Conservation (phyloP, 352 stramenopile genomes). For the Phytophthora pisi region DNA sequence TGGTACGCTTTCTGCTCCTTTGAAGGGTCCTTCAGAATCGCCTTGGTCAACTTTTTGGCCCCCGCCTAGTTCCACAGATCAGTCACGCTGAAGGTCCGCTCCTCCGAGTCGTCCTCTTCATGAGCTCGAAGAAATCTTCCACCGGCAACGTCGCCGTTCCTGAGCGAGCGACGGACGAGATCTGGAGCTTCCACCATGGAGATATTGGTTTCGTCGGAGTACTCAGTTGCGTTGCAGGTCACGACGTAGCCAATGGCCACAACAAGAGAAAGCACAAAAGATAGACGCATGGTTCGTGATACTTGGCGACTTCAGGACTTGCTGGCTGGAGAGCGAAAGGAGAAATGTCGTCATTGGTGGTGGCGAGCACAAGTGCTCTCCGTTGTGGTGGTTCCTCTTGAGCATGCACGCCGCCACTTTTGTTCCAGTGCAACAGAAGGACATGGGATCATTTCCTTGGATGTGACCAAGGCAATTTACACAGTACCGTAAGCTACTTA, state of each 20-base stretch:
- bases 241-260: neutral
- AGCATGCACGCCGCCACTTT: no score
- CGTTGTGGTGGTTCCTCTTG: no score
- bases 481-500: no score
- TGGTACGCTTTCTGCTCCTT: neutral
- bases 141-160: neutral
- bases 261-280: neutral
- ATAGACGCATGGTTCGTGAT: neutral
- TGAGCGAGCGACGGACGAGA: neutral
- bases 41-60: neutral
- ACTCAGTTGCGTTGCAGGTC: neutral
- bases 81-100: neutral
- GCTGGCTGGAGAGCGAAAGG: neutral
- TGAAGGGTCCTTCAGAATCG: neutral
- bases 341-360: neutral
- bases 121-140: neutral
- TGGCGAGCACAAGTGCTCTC: no score
- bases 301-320: neutral
- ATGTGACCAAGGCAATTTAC: no score
- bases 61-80: neutral
- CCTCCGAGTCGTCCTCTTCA: neutral
- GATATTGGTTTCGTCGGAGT: neutral
- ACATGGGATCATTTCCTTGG: no score
- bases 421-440: no score
- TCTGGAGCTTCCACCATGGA: neutral